Conservation (phyloP, 2,329 filamentous ascomycete species). For the Penicillium sp. region DNA sequence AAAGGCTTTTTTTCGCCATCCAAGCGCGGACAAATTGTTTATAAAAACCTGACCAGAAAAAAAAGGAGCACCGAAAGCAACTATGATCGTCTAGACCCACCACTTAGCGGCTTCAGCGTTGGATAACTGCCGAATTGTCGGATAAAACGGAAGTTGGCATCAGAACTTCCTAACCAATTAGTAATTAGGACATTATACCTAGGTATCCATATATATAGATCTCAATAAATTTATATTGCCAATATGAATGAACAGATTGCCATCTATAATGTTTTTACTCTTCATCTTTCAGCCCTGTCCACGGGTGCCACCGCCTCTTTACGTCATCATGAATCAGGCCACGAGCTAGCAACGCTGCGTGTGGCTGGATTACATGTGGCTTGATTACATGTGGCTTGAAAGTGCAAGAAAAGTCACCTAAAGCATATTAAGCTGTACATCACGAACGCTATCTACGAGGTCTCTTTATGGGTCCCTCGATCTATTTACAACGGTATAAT, state of each 20-base stretch:
- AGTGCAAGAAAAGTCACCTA: no score
- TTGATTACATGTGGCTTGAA: no score
- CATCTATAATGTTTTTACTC: not conserved
- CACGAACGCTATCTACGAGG: not conserved
- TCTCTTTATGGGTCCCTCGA: not conserved
- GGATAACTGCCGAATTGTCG: constrained; percentile 1
- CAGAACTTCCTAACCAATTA: not conserved
- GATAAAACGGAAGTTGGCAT: not conserved
- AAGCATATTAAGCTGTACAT: no score
- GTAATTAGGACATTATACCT: not conserved
- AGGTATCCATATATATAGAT: not conserved
- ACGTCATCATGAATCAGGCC: not conserved
- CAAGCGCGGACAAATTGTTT: not conserved
- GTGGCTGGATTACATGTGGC: no score
- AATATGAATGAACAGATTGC: not conserved
- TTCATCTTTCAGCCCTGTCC: not conserved
- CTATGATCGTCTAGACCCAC: constrained; percentile 8
- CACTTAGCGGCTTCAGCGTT: constrained; percentile 1
- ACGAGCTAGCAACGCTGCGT: not conserved
- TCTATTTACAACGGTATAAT: not conserved
- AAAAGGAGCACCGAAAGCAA: constrained; percentile 2
- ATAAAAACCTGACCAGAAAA: not conserved
- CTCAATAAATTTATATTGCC: not conserved
- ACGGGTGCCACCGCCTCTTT: not conserved
- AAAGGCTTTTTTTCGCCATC: not conserved